These are phyloP conservation scores for Dioscorea dumetorum DNA, from an alignment of 106 monocot species.

Conservation along the genomic window DNA sequence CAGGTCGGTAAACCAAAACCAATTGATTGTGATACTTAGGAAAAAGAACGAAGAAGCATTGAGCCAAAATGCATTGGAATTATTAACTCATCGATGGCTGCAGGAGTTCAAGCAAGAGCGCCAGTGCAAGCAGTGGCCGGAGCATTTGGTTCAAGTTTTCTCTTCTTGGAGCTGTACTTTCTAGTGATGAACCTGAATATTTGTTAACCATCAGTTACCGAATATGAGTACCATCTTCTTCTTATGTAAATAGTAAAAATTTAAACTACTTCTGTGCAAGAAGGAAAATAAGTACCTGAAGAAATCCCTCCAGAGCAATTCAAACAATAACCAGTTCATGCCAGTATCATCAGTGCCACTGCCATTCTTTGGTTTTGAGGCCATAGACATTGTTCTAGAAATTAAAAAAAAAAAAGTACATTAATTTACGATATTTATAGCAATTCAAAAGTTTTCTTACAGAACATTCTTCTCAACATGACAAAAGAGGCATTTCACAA, in stretches of 20 bases:
- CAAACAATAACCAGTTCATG: slow-evolving; percentile 93
- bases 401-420: background rate
- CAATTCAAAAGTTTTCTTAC: too few species aligned
- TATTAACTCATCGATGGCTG: background rate
- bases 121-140: slow-evolving; percentile 55
- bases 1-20: too few species aligned
- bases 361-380: slow-evolving; percentile 30
- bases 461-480: background rate
- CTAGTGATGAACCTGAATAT: slow-evolving; percentile 83
- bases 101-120: slow-evolving; percentile 23
- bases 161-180: slow-evolving; percentile 73
- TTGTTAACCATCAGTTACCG: background rate
- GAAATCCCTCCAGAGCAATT: slow-evolving; percentile 98
- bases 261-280: too few species aligned
- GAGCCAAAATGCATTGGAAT: background rate
- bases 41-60: too few species aligned
- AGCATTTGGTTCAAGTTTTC: slow-evolving; percentile 22
- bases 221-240: too few species aligned
- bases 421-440: background rate
- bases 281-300: slow-evolving; percentile 48
- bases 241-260: too few species aligned
- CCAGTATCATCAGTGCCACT: slow-evolving; percentile 32
- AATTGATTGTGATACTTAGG: too few species aligned
- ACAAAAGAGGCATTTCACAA: background rate
- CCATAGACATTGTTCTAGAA: slow-evolving; percentile 38